Conservation (phyloP, 176 grass and related monocot genomes). For the Paspalum vaginatum region DNA sequence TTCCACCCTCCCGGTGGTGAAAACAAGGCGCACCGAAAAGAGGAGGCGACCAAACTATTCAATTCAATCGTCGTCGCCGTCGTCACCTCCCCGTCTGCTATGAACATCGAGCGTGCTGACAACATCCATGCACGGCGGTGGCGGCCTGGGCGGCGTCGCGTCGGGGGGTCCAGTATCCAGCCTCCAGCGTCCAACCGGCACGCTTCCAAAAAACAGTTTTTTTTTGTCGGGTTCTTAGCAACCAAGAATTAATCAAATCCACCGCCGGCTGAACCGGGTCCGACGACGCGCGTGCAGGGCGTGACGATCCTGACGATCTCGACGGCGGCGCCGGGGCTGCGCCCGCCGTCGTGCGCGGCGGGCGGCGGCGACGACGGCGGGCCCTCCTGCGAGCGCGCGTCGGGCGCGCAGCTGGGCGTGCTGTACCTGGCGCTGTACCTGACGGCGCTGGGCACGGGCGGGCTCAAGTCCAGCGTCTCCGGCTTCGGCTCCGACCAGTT, state of each 20-base stretch:
- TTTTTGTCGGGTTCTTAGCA: too few relatives aligned
- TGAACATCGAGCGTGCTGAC: constrained; percentile 1
- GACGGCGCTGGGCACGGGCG: constrained; percentile 83
- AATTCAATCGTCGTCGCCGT: constrained; percentile 5
- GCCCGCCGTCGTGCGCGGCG: constrained; percentile 47
- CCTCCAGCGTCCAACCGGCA: too few relatives aligned
- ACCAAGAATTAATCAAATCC: too few relatives aligned
- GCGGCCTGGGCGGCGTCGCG: too few relatives aligned
- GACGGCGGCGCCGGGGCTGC: constrained; percentile 60
- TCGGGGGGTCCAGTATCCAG: too few relatives aligned
- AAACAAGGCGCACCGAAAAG: constrained; percentile 32
- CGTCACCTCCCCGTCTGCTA: neutral
- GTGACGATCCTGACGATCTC: constrained; percentile 81
- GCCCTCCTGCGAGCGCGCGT: constrained; percentile 43
- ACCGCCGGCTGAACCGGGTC: too few relatives aligned
- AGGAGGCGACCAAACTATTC: constrained; percentile 24
- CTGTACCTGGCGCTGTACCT: constrained; percentile 79
- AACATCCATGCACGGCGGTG: constrained; percentile 23
- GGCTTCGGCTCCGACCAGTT: constrained; percentile 98
- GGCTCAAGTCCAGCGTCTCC: constrained; percentile 89
- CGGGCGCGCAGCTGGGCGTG: constrained; percentile 56
- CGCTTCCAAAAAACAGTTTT: neutral
- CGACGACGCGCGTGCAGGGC: constrained; percentile 46
- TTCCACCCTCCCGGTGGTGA: too few relatives aligned
- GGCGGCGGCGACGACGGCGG: neutral